Base-by-base conservation (phyloP, 1,284 basidiomycete genomes). In the Phellopilus nigrolimitatus region DNA sequence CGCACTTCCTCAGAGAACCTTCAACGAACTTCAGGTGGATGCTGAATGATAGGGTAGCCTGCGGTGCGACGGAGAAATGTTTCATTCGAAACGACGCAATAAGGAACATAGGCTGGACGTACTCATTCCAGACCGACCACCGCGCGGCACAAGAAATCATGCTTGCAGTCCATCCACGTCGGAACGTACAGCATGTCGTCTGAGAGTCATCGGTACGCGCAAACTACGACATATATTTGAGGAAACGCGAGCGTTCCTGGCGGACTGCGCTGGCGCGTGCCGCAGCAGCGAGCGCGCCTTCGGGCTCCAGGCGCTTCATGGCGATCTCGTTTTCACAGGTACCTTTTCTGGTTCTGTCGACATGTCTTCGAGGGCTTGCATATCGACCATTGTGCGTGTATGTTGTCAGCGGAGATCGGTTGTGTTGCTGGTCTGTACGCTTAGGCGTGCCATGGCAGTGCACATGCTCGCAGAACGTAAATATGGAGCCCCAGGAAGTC, bases 91-190 rank as follows among this genome's bases (percentile, higher is more conserved):
- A 36, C 24, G 6, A 41, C 12, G 17, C 30, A 15, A 15, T n/a
- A n/a, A n/a, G n/a, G n/a, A n/a, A n/a, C n/a, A n/a, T n/a, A n/a
- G n/a, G n/a, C 9, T 30, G 46, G n/a, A 28, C 78, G 49, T 55
- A 86, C 87, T 86, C 88, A 91, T 24, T 76, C 66, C 0, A 75
- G 59, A 0, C 84, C 87, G 39, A 87, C 79, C 5, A 74, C 62
- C 0, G 72, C 67, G 0, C 88, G 88, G 34, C 86, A 69, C 49
- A 71, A 62, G 2, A 75, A 73, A 0, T 81, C 88, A 64, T 90
- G 81, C 57, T 73, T 74, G 61, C 85, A 88, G 64, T 88, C 90
- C 56, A 82, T 71, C 87, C 86, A 90, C 8, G 82, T 79, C 5
- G 87, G 84, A 15, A 71, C 66, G 55, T 76, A 79, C n/a, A 91